Evolutionary conservation across 345 rosid genomes (phyloP).

Genomic region (Laguncularia racemosa): DNA sequence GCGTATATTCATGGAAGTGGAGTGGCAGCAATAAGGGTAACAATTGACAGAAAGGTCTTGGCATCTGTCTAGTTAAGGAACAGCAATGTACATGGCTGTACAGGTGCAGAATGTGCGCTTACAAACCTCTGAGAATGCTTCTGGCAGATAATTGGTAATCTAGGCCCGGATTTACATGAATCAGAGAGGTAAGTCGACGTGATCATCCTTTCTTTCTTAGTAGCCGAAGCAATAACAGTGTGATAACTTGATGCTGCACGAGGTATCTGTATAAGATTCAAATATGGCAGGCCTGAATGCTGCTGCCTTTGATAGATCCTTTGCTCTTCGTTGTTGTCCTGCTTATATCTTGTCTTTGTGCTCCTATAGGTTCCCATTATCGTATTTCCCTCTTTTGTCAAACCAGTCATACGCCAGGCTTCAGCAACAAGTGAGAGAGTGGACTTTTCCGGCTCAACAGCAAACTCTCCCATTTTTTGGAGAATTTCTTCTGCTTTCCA

Average conservation of each 20-base stretch:
- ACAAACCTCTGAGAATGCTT: slow-evolving; percentile 47
- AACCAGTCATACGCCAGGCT: slow-evolving; percentile 67
- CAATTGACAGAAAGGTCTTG: no score
- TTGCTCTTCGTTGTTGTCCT: slow-evolving; percentile 14
- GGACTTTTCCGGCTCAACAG: slow-evolving; percentile 41
- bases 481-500: slow-evolving; percentile 31
- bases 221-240: slow-evolving; percentile 8
- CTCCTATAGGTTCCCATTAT: slow-evolving; percentile 13
- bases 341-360: slow-evolving; percentile 13
- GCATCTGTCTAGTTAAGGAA: slow-evolving; percentile 29
- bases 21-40: neutral
- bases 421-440: slow-evolving; percentile 65
- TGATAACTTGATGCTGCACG: slow-evolving; percentile 29
- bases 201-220: slow-evolving; percentile 4
- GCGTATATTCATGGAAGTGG: no score
- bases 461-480: slow-evolving; percentile 47
- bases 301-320: slow-evolving; percentile 13
- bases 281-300: slow-evolving; percentile 13
- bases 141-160: slow-evolving; percentile 39
- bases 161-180: slow-evolving; percentile 40
- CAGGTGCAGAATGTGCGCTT: slow-evolving; percentile 5
- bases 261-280: slow-evolving; percentile 21
- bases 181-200: slow-evolving; percentile 19
- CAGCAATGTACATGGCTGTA: slow-evolving; percentile 34
- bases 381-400: slow-evolving; percentile 39